Percentiles rank a stretch among this genome's conserved stretches.
phyloP scores from a whole-genome alignment of 164 flowering plant genomes.

The Taxillus chinensis region DNA sequence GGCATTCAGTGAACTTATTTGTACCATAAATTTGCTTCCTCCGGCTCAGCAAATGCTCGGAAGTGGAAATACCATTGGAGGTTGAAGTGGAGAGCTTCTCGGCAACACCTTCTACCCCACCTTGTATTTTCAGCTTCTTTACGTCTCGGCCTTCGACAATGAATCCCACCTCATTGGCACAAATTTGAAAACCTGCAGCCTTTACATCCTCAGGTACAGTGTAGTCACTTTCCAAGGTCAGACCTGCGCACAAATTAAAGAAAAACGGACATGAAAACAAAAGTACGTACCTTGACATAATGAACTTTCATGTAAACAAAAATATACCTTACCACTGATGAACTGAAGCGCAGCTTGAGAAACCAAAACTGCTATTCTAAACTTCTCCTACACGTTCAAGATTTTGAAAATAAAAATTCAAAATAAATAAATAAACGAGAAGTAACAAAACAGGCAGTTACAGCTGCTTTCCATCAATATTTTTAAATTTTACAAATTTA shows the following conservation, averaged over 20 bases:
- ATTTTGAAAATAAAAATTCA: not conserved
- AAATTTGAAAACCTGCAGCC: slow-evolving; percentile 71
- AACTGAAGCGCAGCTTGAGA: slow-evolving; percentile 98
- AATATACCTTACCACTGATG: slow-evolving; percentile 48
- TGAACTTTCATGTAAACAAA: not conserved
- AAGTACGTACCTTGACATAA: not conserved
- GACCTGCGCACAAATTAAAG: slow-evolving; percentile 29
- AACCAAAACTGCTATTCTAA: slow-evolving; percentile 87
- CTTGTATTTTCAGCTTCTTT: slow-evolving; percentile 68
- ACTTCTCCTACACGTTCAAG: slow-evolving; percentile 56
- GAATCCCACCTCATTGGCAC: slow-evolving; percentile 80
- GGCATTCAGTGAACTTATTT: slow-evolving; percentile 74
- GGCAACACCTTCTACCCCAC: slow-evolving; percentile 70
- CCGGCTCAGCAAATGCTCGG: slow-evolving; percentile 31
- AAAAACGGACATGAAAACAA: slow-evolving; percentile 6
- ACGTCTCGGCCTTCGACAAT: slow-evolving; percentile 77
- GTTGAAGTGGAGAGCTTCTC: slow-evolving; percentile 61
- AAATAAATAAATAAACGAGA: not conserved
- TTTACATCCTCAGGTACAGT: slow-evolving; percentile 61
- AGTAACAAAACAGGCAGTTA: too few species aligned
- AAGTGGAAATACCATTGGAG: slow-evolving; percentile 40
- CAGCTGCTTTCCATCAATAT: too few species aligned
- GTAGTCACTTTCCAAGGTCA: slow-evolving; percentile 46
- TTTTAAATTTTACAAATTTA: too few species aligned
- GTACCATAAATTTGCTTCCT: slow-evolving; percentile 66